Conservation (phyloP, 257 asterid genomes). For the Haberlea rhodopensis region DNA sequence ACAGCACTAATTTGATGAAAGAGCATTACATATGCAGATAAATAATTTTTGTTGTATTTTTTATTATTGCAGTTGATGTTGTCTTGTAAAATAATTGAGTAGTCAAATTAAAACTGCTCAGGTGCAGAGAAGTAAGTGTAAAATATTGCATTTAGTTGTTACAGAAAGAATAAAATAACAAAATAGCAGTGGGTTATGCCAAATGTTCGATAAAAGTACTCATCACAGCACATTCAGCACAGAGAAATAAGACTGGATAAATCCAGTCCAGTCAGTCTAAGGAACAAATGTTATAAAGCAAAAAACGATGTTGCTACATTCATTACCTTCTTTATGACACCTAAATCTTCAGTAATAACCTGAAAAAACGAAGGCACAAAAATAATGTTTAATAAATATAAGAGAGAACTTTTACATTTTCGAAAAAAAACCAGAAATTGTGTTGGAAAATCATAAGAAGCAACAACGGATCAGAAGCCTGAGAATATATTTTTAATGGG, state of each 20-base stretch:
- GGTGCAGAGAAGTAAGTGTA: neutral
- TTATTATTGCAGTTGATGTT: no score
- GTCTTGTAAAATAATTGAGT: no score
- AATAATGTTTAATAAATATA: conserved; percentile 3
- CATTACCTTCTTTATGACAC: conserved; percentile 79
- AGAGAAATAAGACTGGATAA: no score
- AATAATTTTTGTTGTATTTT: conserved; percentile 17
- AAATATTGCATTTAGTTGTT: neutral
- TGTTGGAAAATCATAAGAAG: conserved; percentile 2
- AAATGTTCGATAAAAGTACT: no score
- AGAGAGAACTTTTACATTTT: conserved; percentile 7
- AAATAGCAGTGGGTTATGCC: neutral
- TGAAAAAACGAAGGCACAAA: conserved; percentile 31
- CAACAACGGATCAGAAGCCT: conserved; percentile 1
- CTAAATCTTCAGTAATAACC: conserved; percentile 86
- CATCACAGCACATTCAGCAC: neutral
- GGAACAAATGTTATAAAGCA: conserved; percentile 21
- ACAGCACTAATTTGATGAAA: conserved; percentile 12
- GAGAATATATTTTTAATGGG: neutral
- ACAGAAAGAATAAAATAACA: neutral
- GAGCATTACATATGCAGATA: conserved; percentile 23
- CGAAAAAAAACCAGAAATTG: neutral
- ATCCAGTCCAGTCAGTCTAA: neutral
- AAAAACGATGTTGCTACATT: neutral
- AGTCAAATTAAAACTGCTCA: conserved; percentile 1